Evolutionary conservation across 2,329 filamentous ascomycete species (phyloP), one percentile per base, ranked within the genome.

Genomic region (Sporothrix dimorphospora): DNA sequence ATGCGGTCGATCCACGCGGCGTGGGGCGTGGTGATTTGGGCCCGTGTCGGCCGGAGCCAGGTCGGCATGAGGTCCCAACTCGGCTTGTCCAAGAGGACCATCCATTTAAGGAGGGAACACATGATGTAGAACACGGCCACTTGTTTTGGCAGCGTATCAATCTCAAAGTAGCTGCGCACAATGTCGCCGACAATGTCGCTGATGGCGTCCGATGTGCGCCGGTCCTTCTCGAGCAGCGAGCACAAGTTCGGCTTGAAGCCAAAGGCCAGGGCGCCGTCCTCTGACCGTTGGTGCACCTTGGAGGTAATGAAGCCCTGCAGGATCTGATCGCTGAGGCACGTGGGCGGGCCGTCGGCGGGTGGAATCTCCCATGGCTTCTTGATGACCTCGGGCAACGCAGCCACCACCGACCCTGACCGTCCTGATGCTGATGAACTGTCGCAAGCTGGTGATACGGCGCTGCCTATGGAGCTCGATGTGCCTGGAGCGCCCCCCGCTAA

Each of bases 1-100:
- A 80, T 78, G 2, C 79, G 76, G 66, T 80, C 78, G 49, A 79
- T 78, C 79, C 78, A 80, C 1, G 78, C 78, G 9, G 78, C 76
- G 53, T 80, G 79, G 12, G 76, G 75, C 11, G 73, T 76, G 14
- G 75, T 73, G 7, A 79, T 71, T 59, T 80, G 78, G n/a, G 73
- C 72, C 4, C 74, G 74, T 2, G 77, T 76, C 4, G 79, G 79
- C 30, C 76, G 75, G 3, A 80, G 74, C 78, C 79, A 80, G 12
- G 73, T 57, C 7, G 79, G 79, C 74, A 80, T 74, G 1, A 77
- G 70, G 19, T 79, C 78, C 78, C 78, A 79, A 47, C 77, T 79
- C 19, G 76, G 74, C 66, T 76, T 76, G 66, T 79, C 78, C 8
- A 78, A 73, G 2, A 78, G 72, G 14, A 79, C 76, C 75, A 78